phyloP scores from a whole-genome alignment of 331 rosid genomes.

The Pyrus hybrid region DNA sequence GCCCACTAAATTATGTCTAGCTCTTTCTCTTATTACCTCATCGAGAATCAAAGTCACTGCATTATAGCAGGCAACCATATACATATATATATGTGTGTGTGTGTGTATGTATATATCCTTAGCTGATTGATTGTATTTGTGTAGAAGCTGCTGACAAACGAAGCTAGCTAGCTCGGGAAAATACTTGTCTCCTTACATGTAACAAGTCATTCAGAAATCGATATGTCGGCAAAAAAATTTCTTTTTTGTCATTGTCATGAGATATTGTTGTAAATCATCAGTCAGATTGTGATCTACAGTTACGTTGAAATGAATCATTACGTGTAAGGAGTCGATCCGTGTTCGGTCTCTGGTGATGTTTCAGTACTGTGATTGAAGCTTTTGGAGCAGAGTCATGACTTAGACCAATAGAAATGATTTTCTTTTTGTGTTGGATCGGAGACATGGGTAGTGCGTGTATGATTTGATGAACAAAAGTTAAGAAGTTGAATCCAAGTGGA shows the following conservation, averaged over 20 bases:
- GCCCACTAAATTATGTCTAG: slow-evolving; percentile 32
- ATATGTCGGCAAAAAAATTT: too few relatives aligned
- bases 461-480: slow-evolving; percentile 59
- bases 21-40: slow-evolving; percentile 13
- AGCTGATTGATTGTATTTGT: slow-evolving; percentile 24
- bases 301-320: too few relatives aligned
- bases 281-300: too few relatives aligned
- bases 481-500: slow-evolving; percentile 63
- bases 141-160: slow-evolving; percentile 41
- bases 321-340: too few relatives aligned
- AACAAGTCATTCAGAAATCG: too few relatives aligned
- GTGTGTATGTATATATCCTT: background rate
- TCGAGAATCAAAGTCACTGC: slow-evolving; percentile 34
- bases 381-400: slow-evolving; percentile 19
- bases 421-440: slow-evolving; percentile 28
- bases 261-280: too few relatives aligned
- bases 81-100: background rate
- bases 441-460: slow-evolving; percentile 62
- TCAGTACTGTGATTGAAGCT: slow-evolving; percentile 29
- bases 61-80: slow-evolving; percentile 26
- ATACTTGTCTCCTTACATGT: too few relatives aligned
- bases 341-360: too few relatives aligned
- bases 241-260: too few relatives aligned
- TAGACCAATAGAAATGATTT: slow-evolving; percentile 20
- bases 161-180: slow-evolving; percentile 16